Evolutionary conservation across 495 filamentous ascomycete species (phyloP), one percentile per base, ranked within the genome.

Genomic region (Lasiosphaeria hispida): DNA sequence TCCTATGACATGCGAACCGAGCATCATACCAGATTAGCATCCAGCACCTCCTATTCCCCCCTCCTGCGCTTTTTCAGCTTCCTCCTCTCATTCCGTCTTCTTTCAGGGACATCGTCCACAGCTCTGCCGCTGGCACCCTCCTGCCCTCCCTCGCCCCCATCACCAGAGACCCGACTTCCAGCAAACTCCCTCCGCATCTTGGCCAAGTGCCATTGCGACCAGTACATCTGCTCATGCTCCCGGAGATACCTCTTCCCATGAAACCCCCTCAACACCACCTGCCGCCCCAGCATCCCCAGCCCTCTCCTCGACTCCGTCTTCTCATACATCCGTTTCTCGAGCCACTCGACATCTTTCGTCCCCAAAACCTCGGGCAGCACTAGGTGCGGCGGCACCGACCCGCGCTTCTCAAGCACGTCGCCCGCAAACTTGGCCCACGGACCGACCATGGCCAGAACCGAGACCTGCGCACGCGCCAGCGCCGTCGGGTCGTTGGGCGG

Each of bases 191-290:
- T 36, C 35, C 64, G 35, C 57, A 67, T 67, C 10, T 51, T 15
- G 0, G 62, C 62, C 51, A 62, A 13, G 50, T 62, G 62, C 64
- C 64, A 67, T 52, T 64, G 62, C 30, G 85, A 79, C 84, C 84
- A 87, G 17, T 85, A 78, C 84, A 86, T 86, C 65, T 87, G 85
- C 65, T 87, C 85, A 63, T 87, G 85, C 65, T 87, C 85, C 23
- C 85, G 77, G 11, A 87, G 77, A 59, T 87, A 88, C 0, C 85
- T 74, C 42, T 85, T 81, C 4, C 80, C 80, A 34, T 78, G 79
- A 69, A 88, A 87, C 10, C 76, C 80, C 53, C 81, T 81, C 49
- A 84, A 80, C 4, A 87, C 84, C 56, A 85, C 85, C 33, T 77
- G 69, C 15, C 85, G 72, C 0, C 79, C 81, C 63, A 78, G 77